Evolutionary conservation across 2,329 filamentous ascomycete species (phyloP), one percentile per base, ranked within the genome.

Genomic region (Aspergillus amoenus): DNA sequence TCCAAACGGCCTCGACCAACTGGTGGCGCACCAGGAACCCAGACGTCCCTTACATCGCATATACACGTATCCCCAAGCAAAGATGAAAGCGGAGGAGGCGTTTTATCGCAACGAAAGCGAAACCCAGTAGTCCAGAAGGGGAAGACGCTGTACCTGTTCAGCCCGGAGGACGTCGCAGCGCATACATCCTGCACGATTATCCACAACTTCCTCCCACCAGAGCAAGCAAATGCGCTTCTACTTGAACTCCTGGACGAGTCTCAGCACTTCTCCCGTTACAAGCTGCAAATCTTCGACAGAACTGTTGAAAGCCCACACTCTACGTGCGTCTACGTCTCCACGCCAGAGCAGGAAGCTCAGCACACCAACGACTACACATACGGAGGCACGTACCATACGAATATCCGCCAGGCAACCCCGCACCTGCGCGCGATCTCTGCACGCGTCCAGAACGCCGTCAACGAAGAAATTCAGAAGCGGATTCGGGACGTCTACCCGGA

Each of bases 111-210:
- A 32, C 60, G 55, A 65, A 61, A 17, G 5, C 48, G 52, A 39
- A 43, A 64, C 21, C 72, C 56, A n/a, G 51, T 56, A 48, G 87
- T 89, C 0, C 88, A 84, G 66, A 95, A 88, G 69, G 93, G 93
- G 12, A 85, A 86, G 64, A 97, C 93, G 0, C 75, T 97, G 2
- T 89, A 93, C 69, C 79, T 97, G 0, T 97, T 89, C 73, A 86
- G 90, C 42, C 90, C 93, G 0, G 80, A 85, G 40, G 92, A 96
- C 65, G 85, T 97, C 45, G 88, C 90, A 48, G 81, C 84, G 22
- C 84, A 96, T 68, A 96, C 93, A 0, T 92, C 94, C 1, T 97
- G 93, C 75, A 93, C 90, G 11, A 89, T 97, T 63, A 86, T 97
- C 55, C 92, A 96, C 74, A 94, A 96, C 68, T 97, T 97, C 65